Base-by-base conservation (phyloP, 371 early-diverging fungal species). In the Paraphysoderma sedebokerense region DNA sequence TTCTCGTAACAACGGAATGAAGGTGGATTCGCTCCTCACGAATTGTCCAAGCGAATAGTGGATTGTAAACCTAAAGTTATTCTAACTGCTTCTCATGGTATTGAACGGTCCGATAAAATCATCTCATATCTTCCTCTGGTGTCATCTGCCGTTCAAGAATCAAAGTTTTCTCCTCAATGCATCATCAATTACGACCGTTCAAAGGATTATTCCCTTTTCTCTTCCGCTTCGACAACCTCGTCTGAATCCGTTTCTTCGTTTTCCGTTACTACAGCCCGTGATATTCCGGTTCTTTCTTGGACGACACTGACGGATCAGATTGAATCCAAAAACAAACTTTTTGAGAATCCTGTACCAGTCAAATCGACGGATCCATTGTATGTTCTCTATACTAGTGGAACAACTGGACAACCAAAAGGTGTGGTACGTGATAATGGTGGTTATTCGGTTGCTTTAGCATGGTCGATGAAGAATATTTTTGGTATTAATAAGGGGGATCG, bases 331-430 rank as follows among this genome's bases (percentile, higher is more conserved):
- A 74, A 56, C 5, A 46, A 51, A 0, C 62, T 58, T 5, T 58
- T 67, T 48, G 64, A 59, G 35, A 54, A 50, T 1, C 77, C 79
- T 54, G 82, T 74, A 13, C 57, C 77, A 17, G 88, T 93, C 31
- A 70, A 67, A n/a, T 70, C 83, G 39, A 81, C 83, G 52, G 84
- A 92, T 58, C 87, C 89, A 0, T 65, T 97, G 2, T 97, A 92
- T 53, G 77, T 90, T 50, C 68, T 95, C 9, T 95, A 95, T 68
- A 93, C 95, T 3, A 80, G 81, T 52, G 95, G 95, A 6, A 83
- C 83, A 11, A 86, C 86, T 0, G 87, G 84, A 1, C 57, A 65
- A 5, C 85, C 85, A 20, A 87, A 86, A 68, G 78, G 95, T 20
- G 86, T 97, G 7, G 79, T 87, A 4, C 86, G 92, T 38, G 77